Base-by-base conservation (phyloP, 768 basidiomycete genomes). In the Lyophyllum shimeji region DNA sequence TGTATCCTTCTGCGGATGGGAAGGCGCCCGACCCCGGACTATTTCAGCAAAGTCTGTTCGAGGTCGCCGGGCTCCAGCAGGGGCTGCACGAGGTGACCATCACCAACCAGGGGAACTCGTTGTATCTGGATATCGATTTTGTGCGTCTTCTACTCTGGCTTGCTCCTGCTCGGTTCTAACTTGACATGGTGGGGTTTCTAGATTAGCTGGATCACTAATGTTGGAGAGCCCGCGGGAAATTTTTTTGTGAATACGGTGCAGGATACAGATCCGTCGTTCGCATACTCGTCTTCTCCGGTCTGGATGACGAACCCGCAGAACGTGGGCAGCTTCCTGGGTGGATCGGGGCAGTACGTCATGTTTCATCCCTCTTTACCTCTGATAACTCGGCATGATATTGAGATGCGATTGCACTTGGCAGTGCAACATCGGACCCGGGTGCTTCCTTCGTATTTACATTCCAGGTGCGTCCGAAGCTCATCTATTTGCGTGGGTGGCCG, bases 91-190 rank as follows among this genome's bases (percentile, higher is more conserved):
- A 65, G 0, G 66, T 82, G 6, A 73, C 67, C 4, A 69, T 77
- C 24, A 62, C 67, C 2, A 75, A 74, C 49, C 43, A 57, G 29
- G 68, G 63, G 3, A 52, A n/a, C n/a, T n/a, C 53, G 2, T 59
- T 52, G 5, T 68, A 63, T 44, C 60, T 83, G 44, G 82, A 81
- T 59, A 65, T 84, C 23, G 82, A 84, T 53, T 80, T 75, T 57
- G 81, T 81, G 53, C 39, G 75, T 70, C 15, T 9, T 53, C 51
- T 20, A 11, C 37, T 20, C 12, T 40, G 53, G 23, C 25, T 57
- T 27, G 25, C 52, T 25, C 13, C 44, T 34, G 52, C 48, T n/a
- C 20, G 11, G 46, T n/a, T 45, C 39, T 18, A 42, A 37, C 24
- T n/a, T 29, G 24, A 13, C 33, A 13, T 4, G 23, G 20, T 40